These are phyloP conservation scores for Miscanthus lutarioriparius DNA, from an alignment of 176 grass and related monocot species.

Conservation along the genomic window DNA sequence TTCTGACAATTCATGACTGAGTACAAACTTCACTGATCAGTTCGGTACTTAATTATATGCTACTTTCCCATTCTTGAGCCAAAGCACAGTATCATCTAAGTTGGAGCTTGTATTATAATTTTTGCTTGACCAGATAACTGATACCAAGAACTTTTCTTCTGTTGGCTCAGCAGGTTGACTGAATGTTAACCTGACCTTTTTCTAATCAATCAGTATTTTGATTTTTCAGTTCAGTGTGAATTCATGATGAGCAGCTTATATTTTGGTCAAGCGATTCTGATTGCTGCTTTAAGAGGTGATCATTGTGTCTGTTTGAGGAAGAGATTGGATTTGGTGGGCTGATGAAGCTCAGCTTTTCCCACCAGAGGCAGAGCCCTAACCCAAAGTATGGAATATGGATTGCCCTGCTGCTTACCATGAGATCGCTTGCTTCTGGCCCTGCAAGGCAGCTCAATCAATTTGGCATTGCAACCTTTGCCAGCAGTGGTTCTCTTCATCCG, in stretches of 20 bases:
- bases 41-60: not conserved
- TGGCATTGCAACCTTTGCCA: constrained; percentile 3
- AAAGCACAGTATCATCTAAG: not conserved
- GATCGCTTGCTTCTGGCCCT: constrained; percentile 2
- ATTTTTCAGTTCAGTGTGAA: constrained; percentile 8
- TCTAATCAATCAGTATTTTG: not conserved
- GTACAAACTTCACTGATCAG: not conserved
- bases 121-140: not conserved
- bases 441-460: constrained; percentile 27
- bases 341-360: constrained; percentile 20
- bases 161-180: not conserved
- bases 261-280: constrained; percentile 7
- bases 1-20: not conserved
- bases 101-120: not conserved
- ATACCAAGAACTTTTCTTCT: not conserved
- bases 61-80: not conserved
- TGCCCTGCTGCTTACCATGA: constrained; percentile 31
- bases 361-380: not conserved
- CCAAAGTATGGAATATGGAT: constrained; percentile 29
- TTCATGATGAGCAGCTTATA: not conserved
- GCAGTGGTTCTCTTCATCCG: not conserved
- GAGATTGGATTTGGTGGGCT: constrained; percentile 19
- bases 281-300: constrained; percentile 11
- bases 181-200: not conserved
- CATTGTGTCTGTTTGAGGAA: not conserved